A percentile compares a stretch with the other conserved stretches of the same genome.
These are phyloP conservation scores for Scolecobasidium constrictum DNA, from an alignment of 2,329 filamentous ascomycete genomes.

Conservation along the genomic window DNA sequence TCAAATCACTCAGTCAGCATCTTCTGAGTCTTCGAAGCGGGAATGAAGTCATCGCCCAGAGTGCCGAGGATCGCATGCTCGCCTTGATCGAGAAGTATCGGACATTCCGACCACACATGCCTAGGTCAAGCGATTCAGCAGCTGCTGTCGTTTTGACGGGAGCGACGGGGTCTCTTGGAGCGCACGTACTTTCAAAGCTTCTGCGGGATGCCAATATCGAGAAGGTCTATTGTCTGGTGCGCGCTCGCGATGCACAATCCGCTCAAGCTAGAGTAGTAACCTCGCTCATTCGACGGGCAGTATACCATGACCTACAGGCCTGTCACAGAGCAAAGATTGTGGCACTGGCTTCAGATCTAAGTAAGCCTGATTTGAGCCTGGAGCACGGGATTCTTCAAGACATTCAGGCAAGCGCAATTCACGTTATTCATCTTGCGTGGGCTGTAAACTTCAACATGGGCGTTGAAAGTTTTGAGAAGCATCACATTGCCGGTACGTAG, in stretches of 20 bases:
- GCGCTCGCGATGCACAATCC: too few relatives aligned
- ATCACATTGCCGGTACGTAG: constrained; percentile 31
- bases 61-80: constrained; percentile 33
- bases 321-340: neutral
- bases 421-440: constrained; percentile 43
- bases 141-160: constrained; percentile 44
- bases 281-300: too few relatives aligned
- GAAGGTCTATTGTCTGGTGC: constrained; percentile 42
- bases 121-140: constrained; percentile 4
- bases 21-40: constrained; percentile 33
- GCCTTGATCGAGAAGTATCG: constrained; percentile 36
- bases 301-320: too few relatives aligned
- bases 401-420: constrained; percentile 21
- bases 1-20: constrained; percentile 29
- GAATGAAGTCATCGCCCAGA: constrained; percentile 19
- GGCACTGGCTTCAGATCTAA: constrained; percentile 1
- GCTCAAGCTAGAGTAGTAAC: too few relatives aligned
- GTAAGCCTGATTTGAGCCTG: constrained; percentile 1
- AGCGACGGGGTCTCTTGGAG: constrained; percentile 53
- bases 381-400: constrained; percentile 14
- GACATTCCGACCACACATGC: constrained; percentile 17
- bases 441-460: constrained; percentile 47
- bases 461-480: constrained; percentile 38
- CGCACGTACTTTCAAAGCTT: constrained; percentile 40
- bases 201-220: constrained; percentile 18